phyloP scores from a whole-genome alignment of 768 basidiomycete genomes.

The Amanita subjunquillea region DNA sequence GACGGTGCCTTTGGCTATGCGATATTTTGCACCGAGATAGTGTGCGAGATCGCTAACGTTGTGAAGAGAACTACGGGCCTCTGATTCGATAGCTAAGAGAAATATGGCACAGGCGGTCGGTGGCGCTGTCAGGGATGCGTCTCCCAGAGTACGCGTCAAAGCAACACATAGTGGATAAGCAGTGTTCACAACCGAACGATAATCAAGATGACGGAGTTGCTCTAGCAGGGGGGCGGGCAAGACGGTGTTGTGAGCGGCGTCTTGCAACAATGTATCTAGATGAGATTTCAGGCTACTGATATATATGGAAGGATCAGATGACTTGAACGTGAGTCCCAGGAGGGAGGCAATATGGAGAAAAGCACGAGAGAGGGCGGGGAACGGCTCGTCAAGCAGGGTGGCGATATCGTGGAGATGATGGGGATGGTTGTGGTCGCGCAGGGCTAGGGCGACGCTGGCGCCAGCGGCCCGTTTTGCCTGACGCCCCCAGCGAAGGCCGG shows the following conservation, averaged over 20 bases:
- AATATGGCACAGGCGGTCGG: constrained; percentile 60
- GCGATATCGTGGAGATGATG: constrained; percentile 64
- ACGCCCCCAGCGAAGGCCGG: constrained; percentile 65
- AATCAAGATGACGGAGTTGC: constrained; percentile 27
- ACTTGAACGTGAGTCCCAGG: constrained; percentile 41
- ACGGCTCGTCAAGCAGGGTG: constrained; percentile 46
- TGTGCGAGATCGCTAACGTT: constrained; percentile 48
- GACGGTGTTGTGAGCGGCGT: constrained; percentile 17
- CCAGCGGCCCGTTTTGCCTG: constrained; percentile 62
- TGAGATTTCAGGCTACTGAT: constrained; percentile 47
- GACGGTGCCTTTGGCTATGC: constrained; percentile 41
- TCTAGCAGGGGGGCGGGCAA: constrained; percentile 26
- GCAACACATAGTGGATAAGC: constrained; percentile 35
- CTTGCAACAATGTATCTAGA: constrained; percentile 28
- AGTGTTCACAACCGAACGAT: constrained; percentile 33
- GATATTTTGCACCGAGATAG: constrained; percentile 40
- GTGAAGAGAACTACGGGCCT: constrained; percentile 39
- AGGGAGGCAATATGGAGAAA: constrained; percentile 41
- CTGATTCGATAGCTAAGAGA: constrained; percentile 63
- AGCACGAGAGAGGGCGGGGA: constrained; percentile 40
- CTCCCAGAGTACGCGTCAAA: constrained; percentile 25
- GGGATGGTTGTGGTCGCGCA: constrained; percentile 61
- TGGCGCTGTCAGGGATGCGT: constrained; percentile 24
- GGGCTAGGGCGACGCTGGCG: constrained; percentile 56
- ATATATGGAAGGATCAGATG: constrained; percentile 50